Evolutionary conservation across 106 monocot genomes (phyloP).

Genomic region (Gastrodia elata): DNA sequence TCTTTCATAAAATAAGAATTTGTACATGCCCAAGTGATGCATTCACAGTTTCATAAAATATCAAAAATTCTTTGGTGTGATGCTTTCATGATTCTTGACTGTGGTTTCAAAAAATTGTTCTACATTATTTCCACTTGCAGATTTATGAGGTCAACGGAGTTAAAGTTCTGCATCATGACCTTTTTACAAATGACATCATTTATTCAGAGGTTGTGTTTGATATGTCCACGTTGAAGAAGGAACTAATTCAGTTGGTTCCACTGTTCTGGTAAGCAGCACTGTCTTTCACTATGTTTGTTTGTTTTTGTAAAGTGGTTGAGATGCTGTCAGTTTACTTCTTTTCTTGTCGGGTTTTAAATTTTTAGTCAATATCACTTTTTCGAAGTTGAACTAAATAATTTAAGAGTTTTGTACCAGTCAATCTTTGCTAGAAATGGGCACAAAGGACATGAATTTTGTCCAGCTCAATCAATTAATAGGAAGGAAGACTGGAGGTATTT

Average conservation of each 20-base stretch:
- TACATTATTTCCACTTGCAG: conserved; percentile 27
- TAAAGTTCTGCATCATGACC: conserved; percentile 80
- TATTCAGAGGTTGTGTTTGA: conserved; percentile 99
- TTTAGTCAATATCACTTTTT: neutral
- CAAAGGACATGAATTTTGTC: conserved; percentile 94
- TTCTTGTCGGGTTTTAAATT: neutral
- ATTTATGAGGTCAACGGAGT: conserved; percentile 78
- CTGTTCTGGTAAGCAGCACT: conserved; percentile 72
- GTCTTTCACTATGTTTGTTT: neutral
- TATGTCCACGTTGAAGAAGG: conserved; percentile 77
- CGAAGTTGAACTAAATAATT: neutral
- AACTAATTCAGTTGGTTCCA: conserved; percentile 76
- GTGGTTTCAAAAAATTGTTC: neutral
- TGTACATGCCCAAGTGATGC: no score
- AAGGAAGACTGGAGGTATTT: conserved; percentile 97
- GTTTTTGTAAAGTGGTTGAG: neutral
- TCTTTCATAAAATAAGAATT: neutral
- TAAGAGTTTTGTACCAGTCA: conserved; percentile 51
- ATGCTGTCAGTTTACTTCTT: conserved; percentile 1
- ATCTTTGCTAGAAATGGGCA: conserved; percentile 98
- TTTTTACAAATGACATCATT: conserved; percentile 95
- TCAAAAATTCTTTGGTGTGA: neutral
- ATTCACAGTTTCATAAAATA: neutral
- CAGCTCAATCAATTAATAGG: conserved; percentile 96
- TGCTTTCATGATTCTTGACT: neutral